These are phyloP conservation scores for Mikania micrantha DNA, from an alignment of 129 eudicot species.

Conservation along the genomic window DNA sequence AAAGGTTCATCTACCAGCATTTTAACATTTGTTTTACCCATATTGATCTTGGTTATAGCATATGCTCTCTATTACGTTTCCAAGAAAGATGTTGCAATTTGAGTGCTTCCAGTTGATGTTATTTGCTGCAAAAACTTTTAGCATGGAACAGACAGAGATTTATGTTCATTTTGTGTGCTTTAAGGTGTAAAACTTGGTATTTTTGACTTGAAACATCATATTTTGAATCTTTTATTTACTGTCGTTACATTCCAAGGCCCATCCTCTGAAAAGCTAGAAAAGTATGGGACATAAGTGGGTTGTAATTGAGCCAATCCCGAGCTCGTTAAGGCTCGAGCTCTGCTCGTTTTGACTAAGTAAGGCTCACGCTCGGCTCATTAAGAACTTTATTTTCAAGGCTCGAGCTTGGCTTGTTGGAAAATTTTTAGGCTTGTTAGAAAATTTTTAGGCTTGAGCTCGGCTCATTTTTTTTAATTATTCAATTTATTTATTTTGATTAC, in stretches of 20 bases:
- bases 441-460: too few species aligned
- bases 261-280: too few species aligned
- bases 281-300: neutral
- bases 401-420: too few species aligned
- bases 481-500: too few species aligned
- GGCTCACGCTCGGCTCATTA: too few species aligned
- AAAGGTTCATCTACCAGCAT: conserved; percentile 34
- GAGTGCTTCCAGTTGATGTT: neutral
- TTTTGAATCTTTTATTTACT: neutral
- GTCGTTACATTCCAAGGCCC: too few species aligned
- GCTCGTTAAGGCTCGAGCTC: too few species aligned
- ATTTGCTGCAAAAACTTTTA: neutral
- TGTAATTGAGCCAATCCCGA: too few species aligned
- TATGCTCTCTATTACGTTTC: conserved; percentile 36
- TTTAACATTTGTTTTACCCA: conserved; percentile 42
- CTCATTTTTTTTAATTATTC: too few species aligned
- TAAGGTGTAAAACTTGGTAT: conserved; percentile 7
- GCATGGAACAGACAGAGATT: neutral
- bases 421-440: too few species aligned
- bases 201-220: neutral
- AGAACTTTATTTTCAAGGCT: too few species aligned
- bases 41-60: conserved; percentile 54
- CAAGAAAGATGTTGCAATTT: conserved; percentile 18
- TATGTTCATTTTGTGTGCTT: neutral
- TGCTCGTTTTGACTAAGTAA: too few species aligned